Conservation (phyloP, 2,329 filamentous ascomycete species). For the Rutstroemia sydowiana region DNA sequence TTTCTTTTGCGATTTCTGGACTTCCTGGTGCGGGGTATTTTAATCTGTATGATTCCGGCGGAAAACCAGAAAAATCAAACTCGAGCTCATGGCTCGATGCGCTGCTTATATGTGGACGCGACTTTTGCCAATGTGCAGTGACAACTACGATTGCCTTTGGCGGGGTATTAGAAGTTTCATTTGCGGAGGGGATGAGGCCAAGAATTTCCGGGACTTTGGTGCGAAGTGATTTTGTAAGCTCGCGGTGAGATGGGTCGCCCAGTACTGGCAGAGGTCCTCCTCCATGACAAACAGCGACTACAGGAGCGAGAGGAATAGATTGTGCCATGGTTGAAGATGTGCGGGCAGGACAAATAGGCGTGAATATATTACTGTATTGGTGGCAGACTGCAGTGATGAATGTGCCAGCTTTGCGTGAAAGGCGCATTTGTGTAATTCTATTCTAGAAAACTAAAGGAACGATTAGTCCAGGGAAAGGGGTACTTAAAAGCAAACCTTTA, state of each 20-base stretch:
- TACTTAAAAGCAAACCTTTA: too few species aligned
- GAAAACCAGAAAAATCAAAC: conserved; percentile 56
- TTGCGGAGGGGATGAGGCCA: conserved; percentile 40
- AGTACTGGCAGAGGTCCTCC: conserved; percentile 50
- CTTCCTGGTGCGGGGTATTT: conserved; percentile 50
- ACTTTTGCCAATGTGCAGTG: conserved; percentile 65
- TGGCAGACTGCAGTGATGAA: not conserved
- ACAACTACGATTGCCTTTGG: conserved; percentile 69
- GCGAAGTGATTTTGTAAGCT: conserved; percentile 44
- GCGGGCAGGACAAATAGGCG: not conserved
- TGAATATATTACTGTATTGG: conserved; percentile 6
- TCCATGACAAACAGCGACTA: conserved; percentile 22
- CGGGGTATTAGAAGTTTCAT: not conserved
- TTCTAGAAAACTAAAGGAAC: too few species aligned
- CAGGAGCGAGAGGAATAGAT: conserved; percentile 10
- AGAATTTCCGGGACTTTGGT: conserved; percentile 48
- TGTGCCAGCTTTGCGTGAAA: not conserved
- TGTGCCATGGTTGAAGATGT: not conserved
- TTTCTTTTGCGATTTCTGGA: conserved; percentile 43
- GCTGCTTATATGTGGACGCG: conserved; percentile 48
- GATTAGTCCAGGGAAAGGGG: too few species aligned
- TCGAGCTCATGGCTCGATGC: conserved; percentile 39
- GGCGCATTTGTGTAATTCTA: conserved; percentile 1
- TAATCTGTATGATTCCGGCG: conserved; percentile 45
- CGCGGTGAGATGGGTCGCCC: conserved; percentile 44